A percentile compares a stretch with the other conserved stretches of the same genome.
phyloP scores from a whole-genome alignment of 2,329 filamentous ascomycete genomes.

The Aspergillus terreus region DNA sequence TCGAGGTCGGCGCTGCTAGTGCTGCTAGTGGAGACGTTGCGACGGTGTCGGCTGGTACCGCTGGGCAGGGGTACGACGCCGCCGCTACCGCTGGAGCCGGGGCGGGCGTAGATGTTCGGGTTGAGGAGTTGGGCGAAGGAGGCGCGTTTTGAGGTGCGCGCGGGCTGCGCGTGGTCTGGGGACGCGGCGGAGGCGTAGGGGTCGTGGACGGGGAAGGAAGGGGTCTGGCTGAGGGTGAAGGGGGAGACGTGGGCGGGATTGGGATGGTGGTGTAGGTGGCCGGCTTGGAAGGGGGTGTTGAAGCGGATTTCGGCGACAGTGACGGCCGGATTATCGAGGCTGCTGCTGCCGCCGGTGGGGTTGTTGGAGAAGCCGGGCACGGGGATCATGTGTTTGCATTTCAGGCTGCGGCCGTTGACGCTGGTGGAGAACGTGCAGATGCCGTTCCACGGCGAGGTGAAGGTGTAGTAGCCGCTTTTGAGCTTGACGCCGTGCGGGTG shows the following conservation, averaged over 20 bases:
- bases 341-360: background rate
- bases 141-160: constrained; percentile 23
- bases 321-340: constrained; percentile 36
- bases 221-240: constrained; percentile 19
- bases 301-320: constrained; percentile 82
- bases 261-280: constrained; percentile 27
- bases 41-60: constrained; percentile 2
- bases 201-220: constrained; percentile 9
- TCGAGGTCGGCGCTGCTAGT: constrained; percentile 27
- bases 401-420: constrained; percentile 67
- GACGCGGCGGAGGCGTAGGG: constrained; percentile 3
- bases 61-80: constrained; percentile 14
- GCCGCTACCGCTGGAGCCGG: constrained; percentile 24
- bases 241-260: constrained; percentile 20
- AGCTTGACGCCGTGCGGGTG: constrained; percentile 21
- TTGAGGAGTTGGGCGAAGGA: constrained; percentile 31
- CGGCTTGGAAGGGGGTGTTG: constrained; percentile 65
- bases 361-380: constrained; percentile 23
- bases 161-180: constrained; percentile 2
- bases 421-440: constrained; percentile 82
- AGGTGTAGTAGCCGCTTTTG: constrained; percentile 60
- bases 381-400: constrained; percentile 68
- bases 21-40: constrained; percentile 29
- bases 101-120: constrained; percentile 24
- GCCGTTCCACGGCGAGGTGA: constrained; percentile 81